Evolutionary conservation across 2,329 filamentous ascomycete species (phyloP).

Genomic region (Dactylella cylindrospora): DNA sequence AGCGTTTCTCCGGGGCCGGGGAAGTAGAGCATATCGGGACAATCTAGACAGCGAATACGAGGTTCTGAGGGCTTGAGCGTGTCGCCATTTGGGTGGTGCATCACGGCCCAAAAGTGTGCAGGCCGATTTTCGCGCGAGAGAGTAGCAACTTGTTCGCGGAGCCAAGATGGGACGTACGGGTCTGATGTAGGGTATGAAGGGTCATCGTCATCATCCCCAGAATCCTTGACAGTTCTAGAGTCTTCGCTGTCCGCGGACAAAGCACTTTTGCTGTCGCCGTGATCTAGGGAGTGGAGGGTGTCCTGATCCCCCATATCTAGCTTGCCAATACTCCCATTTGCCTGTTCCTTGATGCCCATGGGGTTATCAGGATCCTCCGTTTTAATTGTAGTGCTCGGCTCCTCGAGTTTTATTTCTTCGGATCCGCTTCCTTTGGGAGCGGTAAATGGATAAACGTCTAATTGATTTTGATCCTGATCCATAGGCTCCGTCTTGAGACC

Average conservation of each 20-base stretch:
- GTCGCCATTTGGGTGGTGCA: conserved; percentile 34
- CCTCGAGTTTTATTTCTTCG: too few species aligned
- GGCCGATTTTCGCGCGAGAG: conserved; percentile 10
- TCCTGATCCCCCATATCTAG: background rate
- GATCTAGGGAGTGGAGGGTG: too few species aligned
- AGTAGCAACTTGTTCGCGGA: background rate
- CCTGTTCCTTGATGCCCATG: background rate
- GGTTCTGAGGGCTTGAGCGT: conserved; percentile 11
- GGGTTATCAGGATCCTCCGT: background rate
- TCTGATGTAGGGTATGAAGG: conserved; percentile 2
- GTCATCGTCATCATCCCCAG: background rate
- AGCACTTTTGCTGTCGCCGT: too few species aligned
- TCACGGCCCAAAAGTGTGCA: conserved; percentile 28
- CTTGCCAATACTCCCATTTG: too few species aligned
- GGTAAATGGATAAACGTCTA: too few species aligned
- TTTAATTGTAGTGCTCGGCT: conserved; percentile 1
- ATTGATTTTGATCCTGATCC: too few species aligned
- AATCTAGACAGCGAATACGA: conserved; percentile 34
- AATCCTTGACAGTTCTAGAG: background rate
- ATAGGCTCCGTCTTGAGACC: conserved; percentile 8
- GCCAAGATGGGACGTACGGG: conserved; percentile 2
- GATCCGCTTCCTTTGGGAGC: too few species aligned
- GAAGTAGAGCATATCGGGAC: conserved; percentile 41
- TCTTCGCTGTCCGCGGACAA: too few species aligned
- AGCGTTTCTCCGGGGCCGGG: conserved; percentile 18